Base-by-base conservation (phyloP, 768 basidiomycete genomes). In the Pleurotus eryngii region DNA sequence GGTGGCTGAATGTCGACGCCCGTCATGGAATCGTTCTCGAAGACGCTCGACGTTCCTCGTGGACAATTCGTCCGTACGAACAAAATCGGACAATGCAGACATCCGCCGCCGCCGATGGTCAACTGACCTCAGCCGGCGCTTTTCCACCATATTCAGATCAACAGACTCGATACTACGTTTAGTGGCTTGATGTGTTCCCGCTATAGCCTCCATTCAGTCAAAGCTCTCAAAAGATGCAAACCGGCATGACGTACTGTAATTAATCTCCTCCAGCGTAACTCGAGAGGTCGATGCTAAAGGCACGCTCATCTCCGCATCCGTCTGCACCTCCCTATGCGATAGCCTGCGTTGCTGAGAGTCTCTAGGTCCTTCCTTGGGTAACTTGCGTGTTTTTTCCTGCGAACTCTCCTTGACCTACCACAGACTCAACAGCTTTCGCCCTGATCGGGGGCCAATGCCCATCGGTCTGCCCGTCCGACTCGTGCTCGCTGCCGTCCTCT, bases 51-150 rank as follows among this genome's bases (percentile, higher is more conserved):
- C n/a, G n/a, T 42, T 54, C 15, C 7, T n/a, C 2, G 51, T 22
- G 22, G 51, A 42, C 3, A 54, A 11, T 26, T 42, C 39, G 26
- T 24, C 51, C 7, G 22, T 24, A 3, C 38, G n/a, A 9, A 30
- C 11, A 9, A 40, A 24, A 20, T 54, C 51, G 39, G 51, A 14
- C 51, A 15, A 43, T n/a, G 18, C 24, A 11, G 38, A 40, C 38
- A 18, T 40, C 24, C 39, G 51, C 39, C 51, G 51, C 39, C 51
- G 51, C 51, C 51, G 51, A 42, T 40, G 12, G 39, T 26, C 51
- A 50, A 50, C 49, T 35, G 49, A 50, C 51, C 7, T 40, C 22
- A 17, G 51, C 38, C 35, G 37, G 11, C 24, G 51, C n/a, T 40
- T 40, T 26, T 54, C 51, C 4, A 54, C 15, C 12, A 39, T 22